Percentiles rank a stretch among this genome's conserved stretches.
These are phyloP conservation scores for Vicia faba DNA, from an alignment of 306 rosid genomes.

Conservation along the genomic window DNA sequence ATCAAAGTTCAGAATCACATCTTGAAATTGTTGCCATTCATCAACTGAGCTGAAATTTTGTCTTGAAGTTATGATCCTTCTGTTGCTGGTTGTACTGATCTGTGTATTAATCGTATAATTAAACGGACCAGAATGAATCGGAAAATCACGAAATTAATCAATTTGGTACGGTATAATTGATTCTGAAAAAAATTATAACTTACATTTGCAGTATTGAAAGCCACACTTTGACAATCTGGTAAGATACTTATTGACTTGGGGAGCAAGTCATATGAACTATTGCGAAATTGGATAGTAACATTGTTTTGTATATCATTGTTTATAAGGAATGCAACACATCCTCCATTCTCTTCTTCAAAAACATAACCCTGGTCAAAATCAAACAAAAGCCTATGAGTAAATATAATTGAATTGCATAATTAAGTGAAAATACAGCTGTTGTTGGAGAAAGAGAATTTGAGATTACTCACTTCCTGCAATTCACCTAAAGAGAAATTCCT, in stretches of 20 bases:
- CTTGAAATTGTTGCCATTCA: constrained; percentile 55
- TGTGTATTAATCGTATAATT: background rate
- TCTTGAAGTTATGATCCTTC: constrained; percentile 42
- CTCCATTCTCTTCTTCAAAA: constrained; percentile 54
- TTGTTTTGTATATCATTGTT: constrained; percentile 44
- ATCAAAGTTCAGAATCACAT: constrained; percentile 50
- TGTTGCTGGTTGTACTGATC: constrained; percentile 47
- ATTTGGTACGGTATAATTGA: background rate
- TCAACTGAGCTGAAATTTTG: constrained; percentile 52
- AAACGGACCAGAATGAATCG: background rate
- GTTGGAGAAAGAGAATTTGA: constrained; percentile 21
- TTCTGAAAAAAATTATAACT: background rate
- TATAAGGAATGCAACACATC: constrained; percentile 67
- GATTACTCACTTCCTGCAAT: constrained; percentile 47
- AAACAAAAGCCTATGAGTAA: background rate
- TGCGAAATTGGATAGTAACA: constrained; percentile 53
- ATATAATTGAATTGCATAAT: background rate
- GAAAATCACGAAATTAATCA: background rate
- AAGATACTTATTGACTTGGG: constrained; percentile 73
- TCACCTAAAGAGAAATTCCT: constrained; percentile 60
- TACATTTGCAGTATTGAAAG: constrained; percentile 68
- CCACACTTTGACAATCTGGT: constrained; percentile 58
- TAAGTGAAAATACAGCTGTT: background rate
- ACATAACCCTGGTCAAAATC: constrained; percentile 50
- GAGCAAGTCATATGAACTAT: constrained; percentile 46